These are phyloP conservation scores for Ustilago tritici DNA, from an alignment of 1,284 basidiomycete genomes.

Conservation along the genomic window DNA sequence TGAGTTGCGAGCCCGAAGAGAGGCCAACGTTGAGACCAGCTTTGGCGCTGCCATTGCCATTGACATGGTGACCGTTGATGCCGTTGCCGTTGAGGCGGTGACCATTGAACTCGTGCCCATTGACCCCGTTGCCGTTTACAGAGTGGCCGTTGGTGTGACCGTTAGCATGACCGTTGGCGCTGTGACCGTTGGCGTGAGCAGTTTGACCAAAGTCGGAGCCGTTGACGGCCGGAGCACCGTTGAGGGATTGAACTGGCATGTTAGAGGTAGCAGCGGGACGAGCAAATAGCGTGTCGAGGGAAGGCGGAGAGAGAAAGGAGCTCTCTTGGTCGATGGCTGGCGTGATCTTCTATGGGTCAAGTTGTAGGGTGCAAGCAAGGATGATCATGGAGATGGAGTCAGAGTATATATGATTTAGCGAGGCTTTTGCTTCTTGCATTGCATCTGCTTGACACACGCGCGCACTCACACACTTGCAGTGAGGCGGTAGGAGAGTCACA, in stretches of 20 bases:
- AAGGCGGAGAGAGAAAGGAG: not conserved
- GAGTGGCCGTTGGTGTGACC: not conserved
- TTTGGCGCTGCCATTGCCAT: not conserved
- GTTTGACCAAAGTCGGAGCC: slow-evolving; percentile 16
- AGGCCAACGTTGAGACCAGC: not conserved
- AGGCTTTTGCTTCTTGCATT: not conserved
- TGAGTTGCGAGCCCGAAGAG: slow-evolving; percentile 15
- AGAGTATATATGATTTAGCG: not conserved
- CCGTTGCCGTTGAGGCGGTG: slow-evolving; percentile 4
- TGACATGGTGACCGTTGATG: slow-evolving; percentile 9
- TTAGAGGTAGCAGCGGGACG: not conserved
- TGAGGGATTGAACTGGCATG: slow-evolving; percentile 26
- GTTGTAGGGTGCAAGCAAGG: not conserved
- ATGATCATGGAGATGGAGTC: not conserved
- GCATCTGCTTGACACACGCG: not conserved
- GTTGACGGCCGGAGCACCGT: slow-evolving; percentile 6
- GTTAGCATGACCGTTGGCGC: not conserved
- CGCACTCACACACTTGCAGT: not conserved
- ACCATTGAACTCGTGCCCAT: slow-evolving; percentile 1
- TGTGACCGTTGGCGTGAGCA: slow-evolving; percentile 8
- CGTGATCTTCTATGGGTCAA: not conserved
- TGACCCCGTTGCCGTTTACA: not conserved
- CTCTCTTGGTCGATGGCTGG: not conserved
- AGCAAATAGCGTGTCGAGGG: not conserved
- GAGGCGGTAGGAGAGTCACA: not conserved